These are phyloP conservation scores for Periconia macrospinosa DNA, from an alignment of 2,329 filamentous ascomycete species.

Conservation along the genomic window DNA sequence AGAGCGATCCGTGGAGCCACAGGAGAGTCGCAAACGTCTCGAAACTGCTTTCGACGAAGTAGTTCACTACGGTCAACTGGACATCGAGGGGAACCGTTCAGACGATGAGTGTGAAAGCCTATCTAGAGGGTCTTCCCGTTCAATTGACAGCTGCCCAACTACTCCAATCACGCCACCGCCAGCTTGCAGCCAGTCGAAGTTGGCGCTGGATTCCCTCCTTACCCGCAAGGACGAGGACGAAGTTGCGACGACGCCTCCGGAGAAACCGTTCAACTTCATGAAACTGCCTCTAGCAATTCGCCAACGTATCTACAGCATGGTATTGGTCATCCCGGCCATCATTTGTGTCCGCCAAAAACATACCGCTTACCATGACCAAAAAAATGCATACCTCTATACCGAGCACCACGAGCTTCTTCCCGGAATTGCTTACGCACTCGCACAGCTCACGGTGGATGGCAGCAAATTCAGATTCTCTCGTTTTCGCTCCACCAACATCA, in stretches of 20 bases:
- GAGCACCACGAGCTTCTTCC: conserved; percentile 20
- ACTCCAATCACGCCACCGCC: not conserved
- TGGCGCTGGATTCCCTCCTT: not conserved
- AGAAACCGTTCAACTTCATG: conserved; percentile 19
- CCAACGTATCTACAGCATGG: conserved; percentile 21
- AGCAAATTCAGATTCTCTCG: conserved; percentile 18
- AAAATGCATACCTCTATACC: conserved; percentile 16
- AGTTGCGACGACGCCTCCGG: not conserved
- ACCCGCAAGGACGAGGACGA: not conserved
- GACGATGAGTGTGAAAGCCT: not conserved
- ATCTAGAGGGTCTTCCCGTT: not conserved
- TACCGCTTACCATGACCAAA: conserved; percentile 15
- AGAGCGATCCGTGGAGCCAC: conserved; percentile 5
- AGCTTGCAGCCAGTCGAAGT: no score
- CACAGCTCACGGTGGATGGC: conserved; percentile 16
- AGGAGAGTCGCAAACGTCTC: conserved; percentile 1
- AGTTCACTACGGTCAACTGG: not conserved
- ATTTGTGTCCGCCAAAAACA: conserved; percentile 32
- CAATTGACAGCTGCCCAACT: not conserved
- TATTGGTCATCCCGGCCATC: conserved; percentile 25
- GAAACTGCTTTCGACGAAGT: not conserved
- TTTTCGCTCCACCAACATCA: conserved; percentile 17
- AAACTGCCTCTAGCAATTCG: conserved; percentile 22
- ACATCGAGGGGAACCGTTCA: not conserved
- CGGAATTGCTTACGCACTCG: conserved; percentile 24